Evolutionary conservation across 257 asterid genomes (phyloP), one percentile per base, ranked within the genome.

Genomic region (Penstemon newberryi): DNA sequence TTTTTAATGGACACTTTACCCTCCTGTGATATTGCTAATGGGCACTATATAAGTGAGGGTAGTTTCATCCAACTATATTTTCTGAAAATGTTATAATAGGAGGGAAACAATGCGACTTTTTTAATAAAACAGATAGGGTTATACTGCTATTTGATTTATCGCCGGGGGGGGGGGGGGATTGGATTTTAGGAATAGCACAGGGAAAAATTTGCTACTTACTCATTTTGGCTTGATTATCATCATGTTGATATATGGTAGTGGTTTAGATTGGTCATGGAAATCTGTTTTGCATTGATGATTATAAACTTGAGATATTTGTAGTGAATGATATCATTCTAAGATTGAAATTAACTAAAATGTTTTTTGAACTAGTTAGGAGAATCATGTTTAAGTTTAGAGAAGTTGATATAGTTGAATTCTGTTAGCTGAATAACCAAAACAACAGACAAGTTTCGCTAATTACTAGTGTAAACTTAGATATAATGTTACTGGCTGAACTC

Each of bases 391-490:
- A 38, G 55, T 46, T 50, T 33, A 36, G 69, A 25, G 50, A 64
- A 76, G 44, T 49, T 66, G 69, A 55, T 61, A 37, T 25, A 49
- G 50, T 44, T 52, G 41, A 56, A 65, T 54, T 70, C 56, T 38
- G 57, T 52, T 50, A 54, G 51, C 7, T 55, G 65, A 56, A 56
- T 52, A 15, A 45, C 15, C 56, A 52, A 59, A 41, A 67, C 49
- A 50, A 41, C 18, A 41, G 65, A 37, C 56, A 25, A 42, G 47
- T 78, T 60, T 15, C 10, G 43, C 67, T 66, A 49, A 40, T 73
- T 55, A 37, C 59, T 60, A 52, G 54, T 57, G 33, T 66, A 57
- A 38, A 45, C 66, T 65, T 49, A 5, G 61, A 46, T 53, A 51
- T 18, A 13, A 47, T 3, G 7, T 56, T n/a, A 60, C 59, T 50